Conservation (phyloP, 805 yeast genomes). For the Hanseniaspora thailandica region DNA sequence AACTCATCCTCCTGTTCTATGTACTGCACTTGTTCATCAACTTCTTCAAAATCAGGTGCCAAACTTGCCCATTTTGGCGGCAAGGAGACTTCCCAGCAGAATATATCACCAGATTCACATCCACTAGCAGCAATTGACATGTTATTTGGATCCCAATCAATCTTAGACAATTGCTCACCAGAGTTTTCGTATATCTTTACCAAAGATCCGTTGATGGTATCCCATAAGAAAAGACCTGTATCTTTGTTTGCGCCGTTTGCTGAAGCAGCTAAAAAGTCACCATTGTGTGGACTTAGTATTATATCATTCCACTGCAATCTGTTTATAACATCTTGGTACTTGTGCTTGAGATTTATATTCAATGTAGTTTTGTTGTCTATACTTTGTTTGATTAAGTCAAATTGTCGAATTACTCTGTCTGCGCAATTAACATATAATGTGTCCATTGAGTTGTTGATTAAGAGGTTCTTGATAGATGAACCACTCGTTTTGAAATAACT, state of each 20-base stretch:
- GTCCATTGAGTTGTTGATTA: slow-evolving; percentile 45
- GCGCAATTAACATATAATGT: slow-evolving; percentile 65
- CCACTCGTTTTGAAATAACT: slow-evolving; percentile 48
- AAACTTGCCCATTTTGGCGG: slow-evolving; percentile 94
- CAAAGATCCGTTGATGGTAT: slow-evolving; percentile 74
- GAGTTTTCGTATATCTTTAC: slow-evolving; percentile 85
- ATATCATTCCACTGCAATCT: slow-evolving; percentile 79
- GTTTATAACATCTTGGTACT: slow-evolving; percentile 83
- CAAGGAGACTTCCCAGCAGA: slow-evolving; percentile 66
- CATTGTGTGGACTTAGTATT: slow-evolving; percentile 55
- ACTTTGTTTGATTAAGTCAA: slow-evolving; percentile 16
- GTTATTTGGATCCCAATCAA: slow-evolving; percentile 70
- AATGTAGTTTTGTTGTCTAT: slow-evolving; percentile 16
- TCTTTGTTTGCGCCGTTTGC: slow-evolving; percentile 62
- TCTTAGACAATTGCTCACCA: slow-evolving; percentile 62
- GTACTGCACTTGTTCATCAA: slow-evolving; percentile 82
- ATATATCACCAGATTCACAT: slow-evolving; percentile 69
- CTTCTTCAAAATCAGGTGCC: slow-evolving; percentile 92
- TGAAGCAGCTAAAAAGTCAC: slow-evolving; percentile 79
- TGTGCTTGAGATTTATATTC: slow-evolving; percentile 61
- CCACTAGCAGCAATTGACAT: slow-evolving; percentile 77
- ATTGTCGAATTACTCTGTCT: slow-evolving; percentile 62
- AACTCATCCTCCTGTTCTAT: slow-evolving; percentile 86
- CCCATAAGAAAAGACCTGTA: slow-evolving; percentile 88
- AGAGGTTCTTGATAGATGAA: slow-evolving; percentile 59